These are phyloP conservation scores for Tremellales sp. DNA, from an alignment of 1,284 basidiomycete genomes.

Conservation along the genomic window DNA sequence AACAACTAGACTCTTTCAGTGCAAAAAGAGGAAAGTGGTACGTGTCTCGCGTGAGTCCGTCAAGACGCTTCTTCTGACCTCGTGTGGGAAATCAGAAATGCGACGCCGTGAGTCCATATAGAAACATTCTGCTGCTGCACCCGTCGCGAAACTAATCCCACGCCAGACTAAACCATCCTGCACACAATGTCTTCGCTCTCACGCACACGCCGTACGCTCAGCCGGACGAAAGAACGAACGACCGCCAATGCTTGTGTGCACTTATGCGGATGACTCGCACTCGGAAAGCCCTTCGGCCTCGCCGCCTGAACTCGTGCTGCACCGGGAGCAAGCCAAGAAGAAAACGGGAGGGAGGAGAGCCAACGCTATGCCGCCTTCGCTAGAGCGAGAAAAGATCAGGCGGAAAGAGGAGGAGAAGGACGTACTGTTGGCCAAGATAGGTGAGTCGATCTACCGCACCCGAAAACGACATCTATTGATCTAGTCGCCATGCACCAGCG, in stretches of 20 bases:
- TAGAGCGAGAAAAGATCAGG: constrained; percentile 18
- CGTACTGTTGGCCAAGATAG: constrained; percentile 24
- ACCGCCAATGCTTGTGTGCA: constrained; percentile 28
- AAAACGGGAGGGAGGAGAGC: neutral
- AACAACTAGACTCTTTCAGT: constrained; percentile 16
- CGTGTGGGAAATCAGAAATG: no score
- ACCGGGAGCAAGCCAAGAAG: constrained; percentile 11
- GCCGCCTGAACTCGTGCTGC: constrained; percentile 3
- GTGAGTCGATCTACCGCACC: constrained; percentile 7
- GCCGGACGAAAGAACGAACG: constrained; percentile 35
- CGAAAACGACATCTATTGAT: neutral
- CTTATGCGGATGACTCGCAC: constrained; percentile 32
- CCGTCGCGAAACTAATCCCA: neutral
- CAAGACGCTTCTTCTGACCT: no score
- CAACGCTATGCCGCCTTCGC: neutral
- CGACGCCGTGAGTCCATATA: constrained; percentile 29
- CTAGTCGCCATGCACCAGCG: constrained; percentile 16
- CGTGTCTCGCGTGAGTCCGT: no score
- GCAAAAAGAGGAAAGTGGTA: constrained; percentile 46
- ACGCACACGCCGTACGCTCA: constrained; percentile 41
- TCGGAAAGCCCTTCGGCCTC: constrained; percentile 14
- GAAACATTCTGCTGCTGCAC: neutral
- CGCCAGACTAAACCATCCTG: constrained; percentile 37
- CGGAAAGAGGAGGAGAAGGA: constrained; percentile 32
- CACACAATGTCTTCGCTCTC: constrained; percentile 42